Evolutionary conservation across 2,329 filamentous ascomycete species (phyloP), one percentile per base, ranked within the genome.

Genomic region (Xylariaceae sp.): DNA sequence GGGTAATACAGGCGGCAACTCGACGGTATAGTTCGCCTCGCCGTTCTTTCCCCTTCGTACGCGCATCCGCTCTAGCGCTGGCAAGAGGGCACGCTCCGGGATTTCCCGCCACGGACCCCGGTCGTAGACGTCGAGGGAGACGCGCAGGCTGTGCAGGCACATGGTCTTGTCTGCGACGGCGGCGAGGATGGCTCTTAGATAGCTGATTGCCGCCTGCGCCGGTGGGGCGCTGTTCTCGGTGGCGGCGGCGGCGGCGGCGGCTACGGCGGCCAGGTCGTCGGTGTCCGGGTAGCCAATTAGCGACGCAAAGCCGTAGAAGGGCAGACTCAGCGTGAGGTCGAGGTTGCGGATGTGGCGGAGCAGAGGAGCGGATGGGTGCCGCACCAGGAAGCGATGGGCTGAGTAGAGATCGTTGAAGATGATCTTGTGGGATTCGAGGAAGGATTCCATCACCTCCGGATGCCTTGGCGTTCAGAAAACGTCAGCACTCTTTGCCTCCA

Each of bases 101-200:
- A 69, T 42, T 43, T 64, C 65, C 18, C 65, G 62, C 67, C 67
- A 68, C 7, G 63, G 63, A 0, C 66, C 63, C 7, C 62, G 59
- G 51, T 68, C 63, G 49, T 63, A 67, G 6, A 68, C 53, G 29
- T 69, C 67, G 10, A 69, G 52, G 19, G 66, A 64, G 41, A 69
- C 51, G 5, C 60, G 64, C n/a, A 69, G 40, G 45, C 43, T 59
- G 43, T 67, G 66, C 3, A 68, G 46, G 41, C 61, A 65, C 16
- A 59, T 60, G 13, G 66, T 58, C 1, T 47, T 37, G 21, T 53
- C 47, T 6, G 55, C 57, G 6, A 60, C 18, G 8, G 47, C 55
- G 13, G 34, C 42, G 41, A 60, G 49, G 50, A 60, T 47, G 10
- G 57, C 57, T 34, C 48, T 50, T 5, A 60, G 43, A 19, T 47